phyloP scores from a whole-genome alignment of 1,284 basidiomycete species.

The Sporisorium iseilematis-ciliati region DNA sequence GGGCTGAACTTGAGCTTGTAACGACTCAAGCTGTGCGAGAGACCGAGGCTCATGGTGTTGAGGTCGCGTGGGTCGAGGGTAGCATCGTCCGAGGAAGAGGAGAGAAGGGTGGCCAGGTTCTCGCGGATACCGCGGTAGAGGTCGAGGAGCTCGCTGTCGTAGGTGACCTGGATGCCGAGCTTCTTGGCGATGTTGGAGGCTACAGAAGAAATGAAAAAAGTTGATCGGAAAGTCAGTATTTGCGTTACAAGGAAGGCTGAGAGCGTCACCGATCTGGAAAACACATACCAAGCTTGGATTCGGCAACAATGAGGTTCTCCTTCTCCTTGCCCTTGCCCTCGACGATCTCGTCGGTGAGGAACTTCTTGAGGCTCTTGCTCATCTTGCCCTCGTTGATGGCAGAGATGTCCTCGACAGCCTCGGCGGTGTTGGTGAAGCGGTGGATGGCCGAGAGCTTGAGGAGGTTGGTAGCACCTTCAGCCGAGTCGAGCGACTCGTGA shows the following conservation, averaged over 20 bases:
- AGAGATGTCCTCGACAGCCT: slow-evolving; percentile 98
- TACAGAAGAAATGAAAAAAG: slow-evolving; percentile 6
- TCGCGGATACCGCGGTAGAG: slow-evolving; percentile 95
- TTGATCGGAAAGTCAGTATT: slow-evolving; percentile 6
- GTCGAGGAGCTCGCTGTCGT: slow-evolving; percentile 79
- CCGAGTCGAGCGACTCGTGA: slow-evolving; percentile 91
- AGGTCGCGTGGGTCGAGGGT: slow-evolving; percentile 81
- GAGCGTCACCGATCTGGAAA: neutral
- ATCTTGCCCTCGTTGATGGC: slow-evolving; percentile 92
- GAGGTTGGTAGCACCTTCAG: slow-evolving; percentile 86
- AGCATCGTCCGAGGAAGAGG: slow-evolving; percentile 59
- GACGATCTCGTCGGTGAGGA: slow-evolving; percentile 87
- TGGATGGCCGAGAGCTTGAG: slow-evolving; percentile 91
- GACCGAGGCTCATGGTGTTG: slow-evolving; percentile 96
- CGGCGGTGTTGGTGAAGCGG: slow-evolving; percentile 94
- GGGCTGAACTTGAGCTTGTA: slow-evolving; percentile 99
- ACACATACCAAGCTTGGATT: slow-evolving; percentile 86
- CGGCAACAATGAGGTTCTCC: slow-evolving; percentile 87
- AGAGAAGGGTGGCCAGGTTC: slow-evolving; percentile 85
- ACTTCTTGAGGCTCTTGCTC: slow-evolving; percentile 91
- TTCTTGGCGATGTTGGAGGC: slow-evolving; percentile 86
- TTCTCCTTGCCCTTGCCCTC: slow-evolving; percentile 83
- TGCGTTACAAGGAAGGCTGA: neutral
- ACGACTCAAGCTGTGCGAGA: slow-evolving; percentile 94
- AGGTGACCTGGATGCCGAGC: slow-evolving; percentile 87